These are phyloP conservation scores for Dillenia suffruticosa DNA, from an alignment of 164 flowering plant species.

Conservation along the genomic window DNA sequence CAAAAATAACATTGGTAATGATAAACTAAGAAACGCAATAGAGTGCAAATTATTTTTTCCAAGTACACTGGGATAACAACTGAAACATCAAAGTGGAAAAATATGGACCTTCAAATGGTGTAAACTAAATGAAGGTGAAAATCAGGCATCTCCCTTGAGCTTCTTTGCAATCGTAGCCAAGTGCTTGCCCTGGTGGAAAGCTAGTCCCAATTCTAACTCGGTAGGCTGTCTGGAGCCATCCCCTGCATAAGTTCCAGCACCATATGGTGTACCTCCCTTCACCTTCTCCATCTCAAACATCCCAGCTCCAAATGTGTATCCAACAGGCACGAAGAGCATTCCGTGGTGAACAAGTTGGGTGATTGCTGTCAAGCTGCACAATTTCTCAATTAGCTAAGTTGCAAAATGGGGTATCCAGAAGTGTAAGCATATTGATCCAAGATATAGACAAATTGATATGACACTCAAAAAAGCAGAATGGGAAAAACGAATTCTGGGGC, in stretches of 20 bases:
- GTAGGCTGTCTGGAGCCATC: slow-evolving; percentile 72
- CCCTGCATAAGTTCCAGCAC: slow-evolving; percentile 63
- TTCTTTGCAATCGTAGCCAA: slow-evolving; percentile 44
- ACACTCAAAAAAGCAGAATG: too few relatives aligned
- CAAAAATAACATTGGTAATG: too few relatives aligned
- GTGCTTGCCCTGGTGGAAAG: slow-evolving; percentile 66
- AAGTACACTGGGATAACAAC: slow-evolving; percentile 4
- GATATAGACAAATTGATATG: too few relatives aligned
- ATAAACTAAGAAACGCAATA: neutral
- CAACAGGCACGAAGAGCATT: slow-evolving; percentile 66
- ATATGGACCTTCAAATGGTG: slow-evolving; percentile 15
- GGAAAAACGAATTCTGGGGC: too few relatives aligned
- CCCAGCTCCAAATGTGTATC: slow-evolving; percentile 70
- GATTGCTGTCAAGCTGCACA: slow-evolving; percentile 58
- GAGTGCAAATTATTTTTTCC: slow-evolving; percentile 5
- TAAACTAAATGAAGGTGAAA: neutral
- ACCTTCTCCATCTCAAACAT: slow-evolving; percentile 64
- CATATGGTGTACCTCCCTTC: slow-evolving; percentile 72
- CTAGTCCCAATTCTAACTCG: slow-evolving; percentile 44
- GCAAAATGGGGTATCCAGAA: neutral
- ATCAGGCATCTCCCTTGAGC: slow-evolving; percentile 38
- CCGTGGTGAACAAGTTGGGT: slow-evolving; percentile 75
- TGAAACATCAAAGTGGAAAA: slow-evolving; percentile 5
- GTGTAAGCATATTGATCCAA: too few relatives aligned
- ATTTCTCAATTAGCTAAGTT: neutral